phyloP scores from a whole-genome alignment of 2,329 filamentous ascomycete genomes.

The Lecanicillium sp. region DNA sequence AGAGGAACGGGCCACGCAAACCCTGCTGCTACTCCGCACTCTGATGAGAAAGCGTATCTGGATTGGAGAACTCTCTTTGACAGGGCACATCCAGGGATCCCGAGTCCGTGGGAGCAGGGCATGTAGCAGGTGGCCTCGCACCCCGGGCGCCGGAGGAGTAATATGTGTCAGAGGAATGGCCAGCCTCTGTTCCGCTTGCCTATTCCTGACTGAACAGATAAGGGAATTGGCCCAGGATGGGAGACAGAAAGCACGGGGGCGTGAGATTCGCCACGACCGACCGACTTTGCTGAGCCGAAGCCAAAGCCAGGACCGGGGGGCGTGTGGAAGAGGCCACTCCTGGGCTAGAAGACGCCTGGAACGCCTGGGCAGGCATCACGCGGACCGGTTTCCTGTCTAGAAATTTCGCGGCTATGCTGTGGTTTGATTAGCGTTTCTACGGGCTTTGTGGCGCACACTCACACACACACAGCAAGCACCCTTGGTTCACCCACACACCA shows the following conservation, averaged over 20 bases:
- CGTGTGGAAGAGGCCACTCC: background rate
- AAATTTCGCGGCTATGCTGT: background rate
- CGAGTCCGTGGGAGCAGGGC: too few species aligned
- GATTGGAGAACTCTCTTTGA: too few species aligned
- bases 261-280: background rate
- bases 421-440: slow-evolving; percentile 2
- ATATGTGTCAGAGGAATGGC: slow-evolving; percentile 8
- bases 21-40: too few species aligned
- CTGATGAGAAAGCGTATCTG: too few species aligned
- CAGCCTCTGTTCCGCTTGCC: background rate
- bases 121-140: background rate
- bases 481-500: too few species aligned
- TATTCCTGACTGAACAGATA: background rate
- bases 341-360: slow-evolving; percentile 12
- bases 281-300: too few species aligned
- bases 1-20: too few species aligned
- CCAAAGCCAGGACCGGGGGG: too few species aligned
- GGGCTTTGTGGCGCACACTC: background rate
- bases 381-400: slow-evolving; percentile 1
- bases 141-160: background rate
- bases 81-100: too few species aligned
- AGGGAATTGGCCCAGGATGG: background rate
- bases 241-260: too few species aligned
- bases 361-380: slow-evolving; percentile 8
- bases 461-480: background rate